These are phyloP conservation scores for Geranium incanum DNA, from an alignment of 441 rosid genomes.

Conservation along the genomic window DNA sequence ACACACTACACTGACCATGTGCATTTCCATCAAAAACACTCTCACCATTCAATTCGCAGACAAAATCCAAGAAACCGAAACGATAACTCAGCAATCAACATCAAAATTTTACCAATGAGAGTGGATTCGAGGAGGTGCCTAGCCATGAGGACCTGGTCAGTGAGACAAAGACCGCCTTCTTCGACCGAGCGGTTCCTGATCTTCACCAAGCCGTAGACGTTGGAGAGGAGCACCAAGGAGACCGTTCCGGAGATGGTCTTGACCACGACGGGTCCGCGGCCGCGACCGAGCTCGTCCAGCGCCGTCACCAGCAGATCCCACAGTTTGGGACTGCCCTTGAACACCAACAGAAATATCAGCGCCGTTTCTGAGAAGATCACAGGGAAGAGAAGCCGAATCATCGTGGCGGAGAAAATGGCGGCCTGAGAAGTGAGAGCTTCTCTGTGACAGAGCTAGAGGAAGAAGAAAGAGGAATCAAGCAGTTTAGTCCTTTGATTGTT, in stretches of 20 bases:
- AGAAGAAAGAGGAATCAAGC: no score
- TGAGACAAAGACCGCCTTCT: slow-evolving; percentile 41
- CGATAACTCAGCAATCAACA: background rate
- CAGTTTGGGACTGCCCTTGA: no score
- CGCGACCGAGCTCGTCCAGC: no score
- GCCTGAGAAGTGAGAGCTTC: no score
- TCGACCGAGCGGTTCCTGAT: slow-evolving; percentile 55
- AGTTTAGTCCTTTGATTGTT: no score
- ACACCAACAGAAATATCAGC: no score
- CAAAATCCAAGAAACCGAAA: background rate
- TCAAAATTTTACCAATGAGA: slow-evolving; percentile 44
- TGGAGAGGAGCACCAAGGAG: slow-evolving; percentile 36
- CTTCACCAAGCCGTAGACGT: slow-evolving; percentile 40
- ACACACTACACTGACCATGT: background rate
- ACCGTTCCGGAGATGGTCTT: slow-evolving; percentile 51
- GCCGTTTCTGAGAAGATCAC: no score
- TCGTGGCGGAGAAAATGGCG: no score
- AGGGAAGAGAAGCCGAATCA: no score
- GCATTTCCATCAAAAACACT: background rate
- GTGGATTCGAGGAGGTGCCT: slow-evolving; percentile 53
- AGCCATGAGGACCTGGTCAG: slow-evolving; percentile 60
- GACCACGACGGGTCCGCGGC: slow-evolving; percentile 48
- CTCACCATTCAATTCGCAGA: background rate
- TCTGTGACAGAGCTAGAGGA: no score
- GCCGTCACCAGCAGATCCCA: no score